Evolutionary conservation across 345 rosid genomes (phyloP).

Genomic region (Citrus maxima): DNA sequence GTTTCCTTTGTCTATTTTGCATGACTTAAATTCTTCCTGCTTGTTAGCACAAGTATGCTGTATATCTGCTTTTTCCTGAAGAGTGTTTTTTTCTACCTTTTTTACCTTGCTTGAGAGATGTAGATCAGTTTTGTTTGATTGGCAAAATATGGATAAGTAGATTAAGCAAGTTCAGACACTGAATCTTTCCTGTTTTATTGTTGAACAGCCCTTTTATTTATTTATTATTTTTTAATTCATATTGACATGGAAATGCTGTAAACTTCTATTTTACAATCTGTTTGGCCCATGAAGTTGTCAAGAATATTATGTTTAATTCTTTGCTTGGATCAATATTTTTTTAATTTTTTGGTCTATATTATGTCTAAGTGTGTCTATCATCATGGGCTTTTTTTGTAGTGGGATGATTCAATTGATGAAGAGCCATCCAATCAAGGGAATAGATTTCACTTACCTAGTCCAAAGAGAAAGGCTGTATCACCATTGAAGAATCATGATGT

Average conservation of each 20-base stretch:
- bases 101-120: neutral
- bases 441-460: slow-evolving; percentile 22
- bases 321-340: neutral
- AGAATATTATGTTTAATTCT: neutral
- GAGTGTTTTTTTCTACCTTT: neutral
- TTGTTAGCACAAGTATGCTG: neutral
- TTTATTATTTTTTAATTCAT: neutral
- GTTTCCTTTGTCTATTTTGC: neutral
- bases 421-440: slow-evolving; percentile 2
- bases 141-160: neutral
- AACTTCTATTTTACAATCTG: neutral
- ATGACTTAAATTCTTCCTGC: neutral
- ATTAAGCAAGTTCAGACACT: neutral
- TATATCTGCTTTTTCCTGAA: neutral
- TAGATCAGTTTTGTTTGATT: neutral
- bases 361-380: neutral
- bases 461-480: slow-evolving; percentile 21
- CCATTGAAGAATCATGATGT: slow-evolving; percentile 23
- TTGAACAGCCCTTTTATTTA: neutral
- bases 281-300: neutral
- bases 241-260: neutral
- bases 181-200: neutral
- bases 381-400: slow-evolving; percentile 26
- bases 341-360: neutral
- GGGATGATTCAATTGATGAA: slow-evolving; percentile 48